A percentile compares a stretch with the other conserved stretches of the same genome.
Evolutionary conservation across 2,329 filamentous ascomycete species (phyloP).

Genomic region (Coniella lustricola): DNA sequence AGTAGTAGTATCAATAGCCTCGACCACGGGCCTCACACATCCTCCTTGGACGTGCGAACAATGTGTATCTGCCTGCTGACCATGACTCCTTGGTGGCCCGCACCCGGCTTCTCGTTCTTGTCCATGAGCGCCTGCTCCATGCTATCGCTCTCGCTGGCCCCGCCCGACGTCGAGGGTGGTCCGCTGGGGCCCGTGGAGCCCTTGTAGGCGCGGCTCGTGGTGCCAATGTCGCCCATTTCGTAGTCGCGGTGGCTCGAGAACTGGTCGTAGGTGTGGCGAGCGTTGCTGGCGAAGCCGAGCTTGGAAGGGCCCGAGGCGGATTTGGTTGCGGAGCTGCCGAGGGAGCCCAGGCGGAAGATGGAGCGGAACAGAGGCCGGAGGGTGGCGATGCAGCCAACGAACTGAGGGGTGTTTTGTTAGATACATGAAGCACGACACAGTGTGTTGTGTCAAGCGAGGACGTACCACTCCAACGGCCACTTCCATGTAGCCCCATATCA

Average conservation of each 20-base stretch:
- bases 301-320: neutral
- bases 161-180: neutral
- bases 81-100: constrained; percentile 5
- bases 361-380: constrained; percentile 11
- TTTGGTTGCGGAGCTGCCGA: constrained; percentile 8
- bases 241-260: constrained; percentile 2
- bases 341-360: constrained; percentile 11
- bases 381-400: constrained; percentile 14
- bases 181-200: neutral
- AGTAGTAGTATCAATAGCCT: no score
- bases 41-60: neutral
- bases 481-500: constrained; percentile 15
- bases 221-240: constrained; percentile 13
- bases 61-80: constrained; percentile 12
- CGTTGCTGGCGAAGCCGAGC: constrained; percentile 6
- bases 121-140: constrained; percentile 10
- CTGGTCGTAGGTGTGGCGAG: constrained; percentile 11
- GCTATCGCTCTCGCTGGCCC: constrained; percentile 6
- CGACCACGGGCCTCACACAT: no score
- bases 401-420: neutral
- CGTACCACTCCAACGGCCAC: constrained; percentile 9
- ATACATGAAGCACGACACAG: no score
- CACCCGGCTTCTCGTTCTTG: neutral
- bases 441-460: neutral
- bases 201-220: constrained; percentile 9